Evolutionary conservation across 2,329 filamentous ascomycete genomes (phyloP), one percentile per base, ranked within the genome.

Genomic region (Pseudopyrenochaeta lycopersici): DNA sequence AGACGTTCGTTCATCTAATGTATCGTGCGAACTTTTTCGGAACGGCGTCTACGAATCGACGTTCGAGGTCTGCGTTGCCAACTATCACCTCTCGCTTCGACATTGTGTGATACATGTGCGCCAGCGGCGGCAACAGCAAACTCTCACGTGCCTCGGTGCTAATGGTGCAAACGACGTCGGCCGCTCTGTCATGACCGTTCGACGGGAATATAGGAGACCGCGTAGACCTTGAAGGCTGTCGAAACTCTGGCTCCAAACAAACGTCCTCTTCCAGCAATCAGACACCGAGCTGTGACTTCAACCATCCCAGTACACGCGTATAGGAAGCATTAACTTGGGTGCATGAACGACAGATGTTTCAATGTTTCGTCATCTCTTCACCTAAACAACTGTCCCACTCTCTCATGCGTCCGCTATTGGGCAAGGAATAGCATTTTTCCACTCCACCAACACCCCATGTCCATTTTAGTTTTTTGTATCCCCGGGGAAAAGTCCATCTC

Each of bases 1-100:
- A 55, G 39, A 32, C 46, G 38, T 56, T 55, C 33, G 52, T 51
- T 51, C 46, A 33, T 49, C 30, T 18, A 39, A 30, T 33, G 52
- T 61, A 39, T 53, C 47, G 60, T 43, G 57, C 48, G 38, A 41
- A 33, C 40, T 32, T 21, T 46, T 48, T 40, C 30, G 35, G 35
- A 30, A 45, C 44, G 51, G 56, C 53, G 56, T 52, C 40, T 59
- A 52, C 43, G 32, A 35, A 47, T 44, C 40, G 43, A 45, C 9
- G 30, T 17, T 15, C 51, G 40, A 31, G 21, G 47, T n/a, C 14
- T 29, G 20, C 6, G 44, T 21, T 32, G 39, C 39, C 32, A 43
- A 45, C 23, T 11, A 18, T 35, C 46, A 48, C 20, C 33, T 39
- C 45, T 39, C 36, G 36, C 36, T 39, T 39, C 36, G 12, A 20